These are phyloP conservation scores for Limonium bicolor DNA, from an alignment of 148 eudicot genomes.

Conservation along the genomic window DNA sequence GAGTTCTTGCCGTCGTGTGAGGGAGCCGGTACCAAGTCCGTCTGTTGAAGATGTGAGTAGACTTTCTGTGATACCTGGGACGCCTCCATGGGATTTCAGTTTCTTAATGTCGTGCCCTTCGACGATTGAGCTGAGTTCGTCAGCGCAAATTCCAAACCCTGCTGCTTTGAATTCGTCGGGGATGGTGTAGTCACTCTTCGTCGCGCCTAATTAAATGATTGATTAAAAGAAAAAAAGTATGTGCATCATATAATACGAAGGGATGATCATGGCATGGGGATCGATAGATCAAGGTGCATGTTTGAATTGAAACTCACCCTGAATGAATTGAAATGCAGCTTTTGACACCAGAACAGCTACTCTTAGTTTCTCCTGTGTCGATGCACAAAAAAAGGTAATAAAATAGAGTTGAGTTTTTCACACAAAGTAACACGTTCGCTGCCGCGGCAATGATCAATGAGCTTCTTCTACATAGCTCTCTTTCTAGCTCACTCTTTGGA, in stretches of 20 bases:
- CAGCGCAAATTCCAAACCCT: slow-evolving; percentile 9
- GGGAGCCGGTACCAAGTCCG: slow-evolving; percentile 6
- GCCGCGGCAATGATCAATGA: too few relatives aligned
- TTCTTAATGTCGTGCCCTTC: slow-evolving; percentile 7
- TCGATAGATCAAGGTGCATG: not conserved
- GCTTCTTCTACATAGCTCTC: too few relatives aligned
- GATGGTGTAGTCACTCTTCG: not conserved
- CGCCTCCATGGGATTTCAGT: slow-evolving; percentile 7
- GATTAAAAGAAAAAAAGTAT: not conserved
- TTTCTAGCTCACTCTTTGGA: too few relatives aligned
- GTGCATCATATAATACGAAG: too few relatives aligned
- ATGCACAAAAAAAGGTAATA: not conserved
- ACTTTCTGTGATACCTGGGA: slow-evolving; percentile 6
- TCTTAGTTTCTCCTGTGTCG: slow-evolving; percentile 51
- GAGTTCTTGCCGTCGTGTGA: slow-evolving; percentile 7
- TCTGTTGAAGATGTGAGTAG: slow-evolving; percentile 6
- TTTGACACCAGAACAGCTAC: slow-evolving; percentile 56
- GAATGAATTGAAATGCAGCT: slow-evolving; percentile 55
- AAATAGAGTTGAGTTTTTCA: too few relatives aligned
- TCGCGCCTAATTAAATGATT: slow-evolving; percentile 1
- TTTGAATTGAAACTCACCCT: slow-evolving; percentile 19
- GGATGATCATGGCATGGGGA: too few relatives aligned
- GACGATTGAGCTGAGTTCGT: slow-evolving; percentile 6
- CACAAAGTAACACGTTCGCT: too few relatives aligned
- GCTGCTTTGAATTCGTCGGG: slow-evolving; percentile 8